Conservation (phyloP, 2,329 filamentous ascomycete species). For the Fusarium torulosum region DNA sequence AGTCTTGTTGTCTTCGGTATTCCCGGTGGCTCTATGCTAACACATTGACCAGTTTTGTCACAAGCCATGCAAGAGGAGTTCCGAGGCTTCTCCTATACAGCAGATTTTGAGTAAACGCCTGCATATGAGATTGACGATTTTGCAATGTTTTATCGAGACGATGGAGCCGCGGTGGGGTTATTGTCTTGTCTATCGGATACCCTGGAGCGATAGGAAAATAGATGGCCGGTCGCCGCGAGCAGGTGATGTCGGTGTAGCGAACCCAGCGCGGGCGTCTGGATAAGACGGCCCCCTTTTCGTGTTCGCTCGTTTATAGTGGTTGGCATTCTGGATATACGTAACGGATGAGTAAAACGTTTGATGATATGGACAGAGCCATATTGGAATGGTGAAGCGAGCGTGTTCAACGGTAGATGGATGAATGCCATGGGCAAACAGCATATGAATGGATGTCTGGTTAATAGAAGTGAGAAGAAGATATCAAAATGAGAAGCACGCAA, state of each 20-base stretch:
- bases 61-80: conserved; percentile 99
- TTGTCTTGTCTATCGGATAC: conserved; percentile 50
- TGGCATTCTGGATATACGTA: conserved; percentile 40
- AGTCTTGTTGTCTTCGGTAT: conserved; percentile 53
- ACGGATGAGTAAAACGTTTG: conserved; percentile 41
- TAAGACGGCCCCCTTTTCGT: conserved; percentile 15
- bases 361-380: conserved; percentile 21
- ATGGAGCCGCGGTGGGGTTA: conserved; percentile 45
- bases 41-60: conserved; percentile 76
- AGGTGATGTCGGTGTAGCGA: conserved; percentile 41
- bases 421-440: conserved; percentile 37
- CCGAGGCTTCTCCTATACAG: conserved; percentile 97
- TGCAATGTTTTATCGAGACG: conserved; percentile 41
- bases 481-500: conserved; percentile 1
- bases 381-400: conserved; percentile 35
- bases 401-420: conserved; percentile 29
- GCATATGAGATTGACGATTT: conserved; percentile 41
- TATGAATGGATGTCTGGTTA: conserved; percentile 38
- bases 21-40: conserved; percentile 44
- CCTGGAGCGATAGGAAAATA: conserved; percentile 48
- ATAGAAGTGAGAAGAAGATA: conserved; percentile 40
- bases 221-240: conserved; percentile 42
- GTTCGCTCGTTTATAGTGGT: conserved; percentile 40
- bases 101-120: conserved; percentile 78
- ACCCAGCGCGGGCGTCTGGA: conserved; percentile 25